These are phyloP conservation scores for Pterula multifida DNA, from an alignment of 1,284 basidiomycete genomes.

Conservation along the genomic window DNA sequence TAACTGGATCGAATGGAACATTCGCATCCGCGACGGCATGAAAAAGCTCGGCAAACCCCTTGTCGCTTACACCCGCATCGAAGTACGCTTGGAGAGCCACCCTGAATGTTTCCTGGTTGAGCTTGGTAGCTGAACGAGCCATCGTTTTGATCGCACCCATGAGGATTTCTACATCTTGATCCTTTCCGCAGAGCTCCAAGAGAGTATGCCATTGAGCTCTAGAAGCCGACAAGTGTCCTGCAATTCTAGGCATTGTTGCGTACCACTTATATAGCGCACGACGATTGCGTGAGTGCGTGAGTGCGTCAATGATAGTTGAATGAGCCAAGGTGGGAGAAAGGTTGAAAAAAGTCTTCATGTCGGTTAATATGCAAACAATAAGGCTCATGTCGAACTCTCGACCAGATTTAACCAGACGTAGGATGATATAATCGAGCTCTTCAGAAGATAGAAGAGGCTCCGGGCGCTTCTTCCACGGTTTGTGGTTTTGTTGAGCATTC, in stretches of 20 bases:
- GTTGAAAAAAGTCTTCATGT: conserved; percentile 32
- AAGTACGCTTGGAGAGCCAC: conserved; percentile 29
- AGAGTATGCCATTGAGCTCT: conserved; percentile 43
- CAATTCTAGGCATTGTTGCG: conserved; percentile 30
- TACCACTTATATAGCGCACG: conserved; percentile 38
- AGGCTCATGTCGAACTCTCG: conserved; percentile 34
- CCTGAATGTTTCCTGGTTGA: conserved; percentile 33
- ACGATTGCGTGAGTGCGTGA: conserved; percentile 29
- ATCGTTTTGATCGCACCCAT: conserved; percentile 30
- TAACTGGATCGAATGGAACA: conserved; percentile 6
- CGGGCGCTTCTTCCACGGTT: neutral
- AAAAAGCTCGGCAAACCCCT: conserved; percentile 24
- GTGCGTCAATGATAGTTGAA: conserved; percentile 29
- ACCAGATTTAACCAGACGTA: conserved; percentile 34
- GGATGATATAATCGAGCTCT: conserved; percentile 23
- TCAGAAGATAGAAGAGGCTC: conserved; percentile 3
- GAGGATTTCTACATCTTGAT: conserved; percentile 24
- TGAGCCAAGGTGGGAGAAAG: conserved; percentile 29
- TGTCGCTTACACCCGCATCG: conserved; percentile 21
- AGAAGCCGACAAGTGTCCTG: conserved; percentile 31
- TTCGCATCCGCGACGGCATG: conserved; percentile 32
- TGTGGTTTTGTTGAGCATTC: conserved; percentile 3
- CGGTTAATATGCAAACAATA: conserved; percentile 34
- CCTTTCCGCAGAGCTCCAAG: conserved; percentile 28
- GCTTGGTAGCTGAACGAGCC: conserved; percentile 29